Evolutionary conservation across 108 stramenopile species (phyloP).

Genomic region (Nitzschia sp.): DNA sequence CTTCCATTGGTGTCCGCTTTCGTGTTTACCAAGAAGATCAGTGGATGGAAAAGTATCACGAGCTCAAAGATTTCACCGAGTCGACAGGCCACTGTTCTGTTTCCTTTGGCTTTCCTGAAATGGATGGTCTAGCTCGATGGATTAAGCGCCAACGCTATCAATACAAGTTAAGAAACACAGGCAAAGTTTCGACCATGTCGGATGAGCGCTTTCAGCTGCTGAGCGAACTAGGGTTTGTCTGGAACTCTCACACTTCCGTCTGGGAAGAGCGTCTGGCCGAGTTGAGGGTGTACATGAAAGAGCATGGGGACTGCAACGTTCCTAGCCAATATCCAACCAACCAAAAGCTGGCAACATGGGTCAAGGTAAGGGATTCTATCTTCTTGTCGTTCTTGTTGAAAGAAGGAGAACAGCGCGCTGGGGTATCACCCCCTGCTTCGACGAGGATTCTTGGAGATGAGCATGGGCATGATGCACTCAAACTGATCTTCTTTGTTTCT

Average conservation of each 20-base stretch:
- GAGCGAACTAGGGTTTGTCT: conserved; percentile 45
- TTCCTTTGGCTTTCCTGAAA: not conserved
- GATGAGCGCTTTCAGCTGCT: conserved; percentile 41
- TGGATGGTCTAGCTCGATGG: conserved; percentile 29
- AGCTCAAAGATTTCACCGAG: not conserved
- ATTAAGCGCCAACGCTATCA: conserved; percentile 53
- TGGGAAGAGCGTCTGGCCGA: conserved; percentile 35
- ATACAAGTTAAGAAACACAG: conserved; percentile 40
- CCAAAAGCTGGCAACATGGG: conserved; percentile 11
- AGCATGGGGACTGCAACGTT: conserved; percentile 29
- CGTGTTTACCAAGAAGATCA: conserved; percentile 2
- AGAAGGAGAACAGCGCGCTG: too few species aligned
- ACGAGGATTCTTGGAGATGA: too few species aligned
- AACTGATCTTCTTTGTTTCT: not conserved
- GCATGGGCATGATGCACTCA: too few species aligned
- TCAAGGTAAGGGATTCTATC: conserved; percentile 11
- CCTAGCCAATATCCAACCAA: conserved; percentile 2
- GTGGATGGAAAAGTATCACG: conserved; percentile 8
- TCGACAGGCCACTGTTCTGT: not conserved
- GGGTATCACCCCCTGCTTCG: too few species aligned
- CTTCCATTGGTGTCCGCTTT: too few species aligned
- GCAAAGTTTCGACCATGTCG: conserved; percentile 47
- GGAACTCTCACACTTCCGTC: conserved; percentile 36
- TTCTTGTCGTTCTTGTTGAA: not conserved
- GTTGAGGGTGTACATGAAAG: conserved; percentile 16